These are phyloP conservation scores for Sphaerulina musiva DNA, from an alignment of 2,329 filamentous ascomycete species.

Conservation along the genomic window DNA sequence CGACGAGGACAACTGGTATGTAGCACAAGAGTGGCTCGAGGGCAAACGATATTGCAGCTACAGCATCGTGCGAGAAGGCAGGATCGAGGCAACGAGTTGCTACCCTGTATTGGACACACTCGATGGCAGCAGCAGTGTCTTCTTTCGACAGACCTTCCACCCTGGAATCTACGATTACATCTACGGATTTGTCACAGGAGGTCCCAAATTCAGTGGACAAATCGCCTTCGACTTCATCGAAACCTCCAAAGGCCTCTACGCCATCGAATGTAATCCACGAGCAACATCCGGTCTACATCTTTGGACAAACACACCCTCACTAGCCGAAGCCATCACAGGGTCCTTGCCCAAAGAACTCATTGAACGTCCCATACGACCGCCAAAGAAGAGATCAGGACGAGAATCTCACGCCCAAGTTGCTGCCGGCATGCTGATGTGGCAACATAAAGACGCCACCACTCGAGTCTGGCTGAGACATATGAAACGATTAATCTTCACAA, in stretches of 20 bases:
- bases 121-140: conserved; percentile 28
- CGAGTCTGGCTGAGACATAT: conserved; percentile 26
- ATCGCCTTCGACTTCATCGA: conserved; percentile 32
- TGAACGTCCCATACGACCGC: conserved; percentile 17
- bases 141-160: conserved; percentile 24
- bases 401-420: conserved; percentile 14
- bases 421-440: conserved; percentile 27
- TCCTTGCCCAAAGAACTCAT: conserved; percentile 15
- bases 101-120: conserved; percentile 31
- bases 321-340: conserved; percentile 15
- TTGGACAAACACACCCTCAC: conserved; percentile 22
- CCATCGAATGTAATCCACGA: conserved; percentile 31
- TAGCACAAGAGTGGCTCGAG: conserved; percentile 32
- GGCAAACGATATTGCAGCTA: conserved; percentile 31
- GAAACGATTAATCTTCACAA: conserved; percentile 25
- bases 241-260: conserved; percentile 20
- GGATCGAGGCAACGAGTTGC: conserved; percentile 25
- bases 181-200: conserved; percentile 16
- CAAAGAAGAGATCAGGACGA: conserved; percentile 8
- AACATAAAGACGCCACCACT: conserved; percentile 19
- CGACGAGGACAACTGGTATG: conserved; percentile 17
- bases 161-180: conserved; percentile 26
- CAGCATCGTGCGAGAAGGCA: conserved; percentile 26
- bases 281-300: conserved; percentile 30
- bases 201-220: conserved; percentile 21